Percentiles rank a stretch among this genome's conserved stretches.
Evolutionary conservation across 2,329 filamentous ascomycete species (phyloP).

Genomic region (Xylariaceae sp.): DNA sequence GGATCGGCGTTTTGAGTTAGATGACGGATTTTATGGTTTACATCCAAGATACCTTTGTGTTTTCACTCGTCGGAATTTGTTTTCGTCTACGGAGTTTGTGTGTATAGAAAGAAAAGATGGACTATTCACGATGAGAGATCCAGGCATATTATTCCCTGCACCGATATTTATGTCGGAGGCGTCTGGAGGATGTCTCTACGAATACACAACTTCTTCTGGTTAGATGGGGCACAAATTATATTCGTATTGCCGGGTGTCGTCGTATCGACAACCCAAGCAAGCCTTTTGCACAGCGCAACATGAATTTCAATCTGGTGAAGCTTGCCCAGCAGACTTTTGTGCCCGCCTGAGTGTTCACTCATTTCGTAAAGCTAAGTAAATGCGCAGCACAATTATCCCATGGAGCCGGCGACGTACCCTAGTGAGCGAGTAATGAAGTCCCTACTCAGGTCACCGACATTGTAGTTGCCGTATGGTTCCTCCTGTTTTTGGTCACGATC

Average conservation of each 20-base stretch:
- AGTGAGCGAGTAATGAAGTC: no score
- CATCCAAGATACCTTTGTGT: slow-evolving; percentile 27
- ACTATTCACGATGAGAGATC: background rate
- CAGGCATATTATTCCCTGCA: background rate
- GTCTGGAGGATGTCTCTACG: background rate
- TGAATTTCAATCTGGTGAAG: background rate
- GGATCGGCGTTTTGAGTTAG: slow-evolving; percentile 21
- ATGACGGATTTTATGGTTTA: slow-evolving; percentile 13
- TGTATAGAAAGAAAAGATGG: slow-evolving; percentile 4
- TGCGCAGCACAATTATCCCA: no score
- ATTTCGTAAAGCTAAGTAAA: no score
- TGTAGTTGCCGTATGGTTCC: no score
- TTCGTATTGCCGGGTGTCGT: slow-evolving; percentile 3
- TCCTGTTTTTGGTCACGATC: no score
- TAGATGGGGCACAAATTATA: slow-evolving; percentile 1
- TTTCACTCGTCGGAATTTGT: slow-evolving; percentile 9
- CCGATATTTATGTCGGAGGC: background rate
- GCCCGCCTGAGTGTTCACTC: no score
- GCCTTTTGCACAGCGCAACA: background rate
- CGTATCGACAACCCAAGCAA: slow-evolving; percentile 5
- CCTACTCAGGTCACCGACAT: no score
- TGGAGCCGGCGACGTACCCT: no score
- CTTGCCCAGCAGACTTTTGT: background rate
- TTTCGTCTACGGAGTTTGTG: background rate
- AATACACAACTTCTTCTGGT: background rate